A percentile compares a stretch with the other conserved stretches of the same genome.
Conservation (phyloP, 768 basidiomycete genomes). For the Phylloporus scabripes region DNA sequence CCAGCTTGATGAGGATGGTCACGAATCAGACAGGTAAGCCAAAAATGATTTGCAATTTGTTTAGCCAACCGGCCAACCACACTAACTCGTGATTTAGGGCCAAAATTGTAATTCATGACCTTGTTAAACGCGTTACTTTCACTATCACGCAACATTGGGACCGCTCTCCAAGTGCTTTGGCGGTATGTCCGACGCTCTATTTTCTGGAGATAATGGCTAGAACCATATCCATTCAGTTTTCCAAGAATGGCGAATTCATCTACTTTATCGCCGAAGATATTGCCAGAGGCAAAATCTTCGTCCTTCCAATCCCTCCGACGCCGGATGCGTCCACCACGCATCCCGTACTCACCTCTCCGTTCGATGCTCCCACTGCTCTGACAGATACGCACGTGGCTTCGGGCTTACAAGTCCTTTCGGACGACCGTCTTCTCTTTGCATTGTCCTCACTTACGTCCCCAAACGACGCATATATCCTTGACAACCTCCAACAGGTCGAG, state of each 20-base stretch:
- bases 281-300: slow-evolving; percentile 71
- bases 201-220: not conserved
- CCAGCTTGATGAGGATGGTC: slow-evolving; percentile 81
- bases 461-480: slow-evolving; percentile 70
- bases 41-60: not conserved
- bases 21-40: slow-evolving; percentile 75
- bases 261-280: slow-evolving; percentile 75
- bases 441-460: slow-evolving; percentile 72
- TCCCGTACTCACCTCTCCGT: slow-evolving; percentile 39
- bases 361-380: slow-evolving; percentile 50
- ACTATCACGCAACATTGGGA: slow-evolving; percentile 85
- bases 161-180: slow-evolving; percentile 48
- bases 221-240: slow-evolving; percentile 48
- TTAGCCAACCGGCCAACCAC: not conserved
- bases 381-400: slow-evolving; percentile 54
- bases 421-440: slow-evolving; percentile 63
- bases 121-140: slow-evolving; percentile 58
- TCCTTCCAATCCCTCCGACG: slow-evolving; percentile 59
- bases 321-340: slow-evolving; percentile 50
- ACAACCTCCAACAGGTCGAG: slow-evolving; percentile 42
- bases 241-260: slow-evolving; percentile 58
- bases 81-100: slow-evolving; percentile 37
- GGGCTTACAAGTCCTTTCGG: slow-evolving; percentile 55
- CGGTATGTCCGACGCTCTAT: slow-evolving; percentile 4
- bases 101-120: slow-evolving; percentile 76